These are phyloP conservation scores for Aspergillus candidus DNA, from an alignment of 2,329 filamentous ascomycete species.

Conservation along the genomic window DNA sequence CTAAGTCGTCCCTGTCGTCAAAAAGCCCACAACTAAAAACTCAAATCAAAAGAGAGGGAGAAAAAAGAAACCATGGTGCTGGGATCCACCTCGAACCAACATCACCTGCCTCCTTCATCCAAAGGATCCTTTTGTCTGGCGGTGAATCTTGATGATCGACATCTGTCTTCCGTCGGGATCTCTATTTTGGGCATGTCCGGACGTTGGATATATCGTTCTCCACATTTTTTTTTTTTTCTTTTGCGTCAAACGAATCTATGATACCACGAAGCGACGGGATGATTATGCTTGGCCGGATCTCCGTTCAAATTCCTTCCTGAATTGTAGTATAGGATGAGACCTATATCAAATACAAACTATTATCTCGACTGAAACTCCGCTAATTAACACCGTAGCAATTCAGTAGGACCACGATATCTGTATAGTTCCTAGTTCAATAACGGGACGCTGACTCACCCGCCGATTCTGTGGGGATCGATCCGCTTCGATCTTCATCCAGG, in stretches of 20 bases:
- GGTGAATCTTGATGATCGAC: no score
- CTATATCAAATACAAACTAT: no score
- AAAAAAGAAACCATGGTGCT: no score
- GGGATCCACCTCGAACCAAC: slow-evolving; percentile 2
- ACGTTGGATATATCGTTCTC: neutral
- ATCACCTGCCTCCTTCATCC: no score
- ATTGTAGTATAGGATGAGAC: no score
- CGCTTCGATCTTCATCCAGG: slow-evolving; percentile 22
- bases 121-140: no score
- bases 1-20: no score
- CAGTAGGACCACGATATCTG: no score
- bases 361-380: neutral
- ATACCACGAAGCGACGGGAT: slow-evolving; percentile 24
- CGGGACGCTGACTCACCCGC: slow-evolving; percentile 21
- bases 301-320: neutral
- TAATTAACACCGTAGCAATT: neutral
- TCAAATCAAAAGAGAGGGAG: no score
- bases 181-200: no score
- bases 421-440: neutral
- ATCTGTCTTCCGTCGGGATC: no score
- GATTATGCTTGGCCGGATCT: slow-evolving; percentile 15
- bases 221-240: slow-evolving; percentile 10
- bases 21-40: no score
- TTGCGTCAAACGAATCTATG: slow-evolving; percentile 19
- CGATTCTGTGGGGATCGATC: slow-evolving; percentile 31